These are phyloP conservation scores for Aspergillus fijiensis DNA, from an alignment of 2,329 filamentous ascomycete genomes.

Conservation along the genomic window DNA sequence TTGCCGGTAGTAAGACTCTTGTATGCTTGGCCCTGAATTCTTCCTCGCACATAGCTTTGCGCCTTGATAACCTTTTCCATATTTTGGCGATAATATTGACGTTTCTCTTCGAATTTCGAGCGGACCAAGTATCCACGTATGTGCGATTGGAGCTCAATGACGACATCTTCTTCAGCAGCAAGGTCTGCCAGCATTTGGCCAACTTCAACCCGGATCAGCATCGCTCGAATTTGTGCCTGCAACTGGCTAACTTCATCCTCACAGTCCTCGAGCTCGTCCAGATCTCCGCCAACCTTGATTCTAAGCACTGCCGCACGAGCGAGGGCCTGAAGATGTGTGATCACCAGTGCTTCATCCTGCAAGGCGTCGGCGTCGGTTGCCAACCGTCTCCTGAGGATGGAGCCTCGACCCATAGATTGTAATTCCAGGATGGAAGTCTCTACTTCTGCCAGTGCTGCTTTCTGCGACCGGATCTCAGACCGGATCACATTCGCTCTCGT, in stretches of 20 bases:
- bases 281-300: conserved; percentile 49
- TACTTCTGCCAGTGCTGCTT: conserved; percentile 45
- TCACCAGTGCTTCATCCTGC: conserved; percentile 28
- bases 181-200: conserved; percentile 73
- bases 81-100: conserved; percentile 86
- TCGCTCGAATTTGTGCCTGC: conserved; percentile 74
- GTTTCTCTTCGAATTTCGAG: conserved; percentile 76
- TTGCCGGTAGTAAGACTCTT: conserved; percentile 95
- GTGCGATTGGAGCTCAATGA: conserved; percentile 72
- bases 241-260: conserved; percentile 66
- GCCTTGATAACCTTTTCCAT: conserved; percentile 99
- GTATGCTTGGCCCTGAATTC: conserved; percentile 96
- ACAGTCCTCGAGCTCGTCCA: conserved; percentile 69
- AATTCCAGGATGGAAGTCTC: conserved; percentile 47
- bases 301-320: conserved; percentile 43
- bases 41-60: conserved; percentile 91
- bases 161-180: conserved; percentile 76
- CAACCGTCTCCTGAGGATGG: conserved; percentile 35
- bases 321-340: conserved; percentile 42
- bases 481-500: conserved; percentile 35
- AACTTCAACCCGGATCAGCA: conserved; percentile 72
- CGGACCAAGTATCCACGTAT: conserved; percentile 74
- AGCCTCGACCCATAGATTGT: conserved; percentile 53
- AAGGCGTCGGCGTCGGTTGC: conserved; percentile 32
- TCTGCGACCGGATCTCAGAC: conserved; percentile 31